Percentiles rank a stretch among this genome's conserved stretches.
These are phyloP conservation scores for Calophaca sinica DNA, from an alignment of 306 rosid genomes.

Conservation along the genomic window DNA sequence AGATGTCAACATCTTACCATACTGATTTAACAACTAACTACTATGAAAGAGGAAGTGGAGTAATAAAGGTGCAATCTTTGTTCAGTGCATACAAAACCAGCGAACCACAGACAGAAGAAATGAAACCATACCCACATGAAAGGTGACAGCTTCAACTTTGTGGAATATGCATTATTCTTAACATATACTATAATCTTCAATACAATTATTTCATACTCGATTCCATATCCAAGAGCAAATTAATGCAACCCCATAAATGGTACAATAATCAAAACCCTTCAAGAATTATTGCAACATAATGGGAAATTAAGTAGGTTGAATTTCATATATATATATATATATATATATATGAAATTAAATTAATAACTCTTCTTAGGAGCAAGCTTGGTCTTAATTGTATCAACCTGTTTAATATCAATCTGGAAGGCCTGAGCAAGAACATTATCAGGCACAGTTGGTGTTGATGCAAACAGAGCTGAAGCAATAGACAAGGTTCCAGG, in stretches of 20 bases:
- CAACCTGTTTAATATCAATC: conserved; percentile 50
- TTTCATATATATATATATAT: too few relatives aligned
- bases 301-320: not conserved
- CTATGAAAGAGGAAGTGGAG: conserved; percentile 25
- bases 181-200: not conserved
- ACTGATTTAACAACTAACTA: conserved; percentile 38
- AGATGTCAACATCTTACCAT: conserved; percentile 40
- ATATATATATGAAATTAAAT: too few relatives aligned
- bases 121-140: conserved; percentile 9
- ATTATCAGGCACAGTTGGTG: conserved; percentile 52
- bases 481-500: conserved; percentile 60
- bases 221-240: not conserved
- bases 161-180: conserved; percentile 6
- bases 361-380: conserved; percentile 57
- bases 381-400: conserved; percentile 50
- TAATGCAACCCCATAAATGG: conserved; percentile 13
- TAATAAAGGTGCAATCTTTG: not conserved
- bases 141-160: conserved; percentile 21
- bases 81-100: conserved; percentile 17
- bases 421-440: conserved; percentile 59
- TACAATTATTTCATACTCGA: conserved; percentile 28
- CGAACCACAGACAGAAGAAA: conserved; percentile 16
- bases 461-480: conserved; percentile 53
- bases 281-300: conserved; percentile 8
- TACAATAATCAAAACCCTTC: conserved; percentile 21